Conservation (phyloP, 305 asterid species). For the Plantago coronopus region DNA sequence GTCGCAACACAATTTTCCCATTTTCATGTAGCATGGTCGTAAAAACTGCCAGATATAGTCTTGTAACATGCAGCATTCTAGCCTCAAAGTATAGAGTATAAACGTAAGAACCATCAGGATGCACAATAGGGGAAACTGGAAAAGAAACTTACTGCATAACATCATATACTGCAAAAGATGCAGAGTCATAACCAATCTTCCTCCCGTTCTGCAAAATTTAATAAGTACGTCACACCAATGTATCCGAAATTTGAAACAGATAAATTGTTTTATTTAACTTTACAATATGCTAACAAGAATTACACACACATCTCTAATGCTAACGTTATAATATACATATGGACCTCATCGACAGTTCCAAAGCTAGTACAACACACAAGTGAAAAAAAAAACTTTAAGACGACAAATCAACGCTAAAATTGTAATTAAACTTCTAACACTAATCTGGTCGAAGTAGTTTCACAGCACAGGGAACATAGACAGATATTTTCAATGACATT, state of each 20-base stretch:
- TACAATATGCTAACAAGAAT: neutral
- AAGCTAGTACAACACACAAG: neutral
- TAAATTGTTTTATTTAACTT: conserved; percentile 6
- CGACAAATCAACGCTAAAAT: neutral
- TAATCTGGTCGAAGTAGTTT: conserved; percentile 8
- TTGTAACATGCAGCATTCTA: too few species aligned
- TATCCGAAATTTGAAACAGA: neutral
- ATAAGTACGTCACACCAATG: neutral
- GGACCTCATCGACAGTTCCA: neutral
- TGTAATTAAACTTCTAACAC: neutral
- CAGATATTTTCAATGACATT: too few species aligned
- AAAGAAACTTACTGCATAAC: conserved; percentile 59
- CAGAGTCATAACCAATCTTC: conserved; percentile 90
- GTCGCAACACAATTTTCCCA: neutral
- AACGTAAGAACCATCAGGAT: too few species aligned
- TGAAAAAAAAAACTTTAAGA: too few species aligned
- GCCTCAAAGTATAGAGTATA: too few species aligned
- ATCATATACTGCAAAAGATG: conserved; percentile 91
- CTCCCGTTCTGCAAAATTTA: conserved; percentile 65
- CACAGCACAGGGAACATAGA: neutral
- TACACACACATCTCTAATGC: neutral
- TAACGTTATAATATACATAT: neutral
- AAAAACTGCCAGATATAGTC: too few species aligned
- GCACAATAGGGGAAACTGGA: neutral
- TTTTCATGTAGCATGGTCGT: neutral